A percentile compares a stretch with the other conserved stretches of the same genome.
Evolutionary conservation across 2,329 filamentous ascomycete genomes (phyloP).

Genomic region (Pseudocercospora pini-densiflorae): DNA sequence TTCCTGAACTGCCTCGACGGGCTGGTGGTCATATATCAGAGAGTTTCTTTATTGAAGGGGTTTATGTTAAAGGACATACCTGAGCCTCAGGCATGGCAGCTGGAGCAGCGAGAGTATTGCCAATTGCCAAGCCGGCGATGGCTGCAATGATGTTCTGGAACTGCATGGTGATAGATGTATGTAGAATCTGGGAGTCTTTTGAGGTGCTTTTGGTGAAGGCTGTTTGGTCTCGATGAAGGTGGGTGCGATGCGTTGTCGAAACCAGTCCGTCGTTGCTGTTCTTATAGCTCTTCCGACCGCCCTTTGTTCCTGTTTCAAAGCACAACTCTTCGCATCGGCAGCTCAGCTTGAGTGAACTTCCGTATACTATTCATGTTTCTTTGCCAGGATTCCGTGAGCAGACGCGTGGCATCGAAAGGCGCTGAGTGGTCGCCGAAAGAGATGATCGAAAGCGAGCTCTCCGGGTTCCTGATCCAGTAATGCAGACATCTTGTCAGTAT

Average conservation of each 20-base stretch:
- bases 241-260: neutral
- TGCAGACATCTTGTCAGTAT: neutral
- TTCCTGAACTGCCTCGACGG: neutral
- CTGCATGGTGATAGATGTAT: slow-evolving; percentile 10
- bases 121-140: slow-evolving; percentile 14
- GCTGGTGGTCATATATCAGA: neutral
- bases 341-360: neutral
- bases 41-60: neutral
- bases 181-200: neutral
- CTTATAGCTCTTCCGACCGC: neutral
- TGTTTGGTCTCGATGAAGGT: neutral
- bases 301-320: neutral
- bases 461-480: neutral
- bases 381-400: neutral
- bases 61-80: neutral
- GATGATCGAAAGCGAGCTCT: neutral
- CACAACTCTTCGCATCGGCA: neutral
- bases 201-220: neutral
- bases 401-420: neutral
- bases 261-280: neutral
- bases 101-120: slow-evolving; percentile 12
- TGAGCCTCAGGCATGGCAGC: neutral
- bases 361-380: neutral
- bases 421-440: neutral
- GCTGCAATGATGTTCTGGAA: slow-evolving; percentile 15